Base-by-base conservation (phyloP, 805 yeast genomes). In the Candida sanyiensis region DNA sequence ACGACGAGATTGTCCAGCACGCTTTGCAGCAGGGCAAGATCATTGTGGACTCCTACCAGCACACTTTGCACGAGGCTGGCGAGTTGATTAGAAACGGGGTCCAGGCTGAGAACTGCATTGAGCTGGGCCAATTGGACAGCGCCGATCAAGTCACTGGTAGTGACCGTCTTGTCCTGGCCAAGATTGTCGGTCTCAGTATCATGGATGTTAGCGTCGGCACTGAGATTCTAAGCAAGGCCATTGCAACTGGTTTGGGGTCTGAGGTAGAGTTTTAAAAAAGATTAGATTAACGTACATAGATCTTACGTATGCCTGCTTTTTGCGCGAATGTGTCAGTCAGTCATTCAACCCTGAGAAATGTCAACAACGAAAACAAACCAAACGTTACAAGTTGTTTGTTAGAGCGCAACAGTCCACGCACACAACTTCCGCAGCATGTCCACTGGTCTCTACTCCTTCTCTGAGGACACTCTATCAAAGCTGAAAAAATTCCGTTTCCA, bases 401-500 rank as follows among this genome's bases (percentile, higher is more conserved):
- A 22, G 11, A 22, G 17, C 9, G 20, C 20, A 18, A 18, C 15
- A 16, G n/a, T 28, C 4, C 16, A 17, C 22, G 18, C 2, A n/a
- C 13, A 9, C 20, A 28, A 17, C 11, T 11, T 22, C 25, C 11
- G 25, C 25, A 11, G n/a, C n/a, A 40, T 40, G 71, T 69, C 75
- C 44, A 62, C 72, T 15, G 67, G 79, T 1, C 62, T 86, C 42
- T 83, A 84, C 57, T 59, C 78, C 0, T 71, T 85, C 46, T 64
- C 82, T 9, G 68, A 76, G 6, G 83, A 74, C 31, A 81, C 94
- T 0, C 64, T 72, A 34, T 59, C 73, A 8, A 67, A 58, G 12
- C 72, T 86, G 28, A 77, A 75, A 46, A 85, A 82, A 61, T 87
- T 87, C 59, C 73, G 95, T 41, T 75, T 80, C 44, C 65, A 77